phyloP scores from a whole-genome alignment of 306 rosid genomes.

The Cajanus cajan region DNA sequence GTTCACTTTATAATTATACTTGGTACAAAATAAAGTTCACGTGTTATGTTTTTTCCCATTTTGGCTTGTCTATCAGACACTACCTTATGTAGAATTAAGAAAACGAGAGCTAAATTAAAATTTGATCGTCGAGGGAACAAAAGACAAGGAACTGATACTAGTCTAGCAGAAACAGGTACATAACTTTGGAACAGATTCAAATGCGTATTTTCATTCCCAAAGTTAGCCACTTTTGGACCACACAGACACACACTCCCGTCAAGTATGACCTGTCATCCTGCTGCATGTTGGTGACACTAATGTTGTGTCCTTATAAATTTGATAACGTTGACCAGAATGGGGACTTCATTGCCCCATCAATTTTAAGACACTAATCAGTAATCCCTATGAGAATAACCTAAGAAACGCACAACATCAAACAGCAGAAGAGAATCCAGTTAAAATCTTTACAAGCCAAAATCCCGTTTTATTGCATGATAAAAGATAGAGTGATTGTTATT shows the following conservation, averaged over 20 bases:
- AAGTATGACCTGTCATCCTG: not conserved
- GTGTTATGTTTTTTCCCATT: not conserved
- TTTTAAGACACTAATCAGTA: not conserved
- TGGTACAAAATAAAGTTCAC: not conserved
- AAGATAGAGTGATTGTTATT: conserved; percentile 7
- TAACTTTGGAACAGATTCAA: not conserved
- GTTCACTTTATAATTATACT: not conserved
- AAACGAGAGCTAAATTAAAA: not conserved
- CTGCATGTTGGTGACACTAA: not conserved
- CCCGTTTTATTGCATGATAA: conserved; percentile 15
- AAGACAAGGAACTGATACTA: not conserved
- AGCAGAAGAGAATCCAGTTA: not conserved
- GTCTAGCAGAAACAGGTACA: not conserved
- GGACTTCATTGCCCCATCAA: not conserved
- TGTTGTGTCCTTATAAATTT: not conserved
- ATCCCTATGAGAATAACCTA: not conserved
- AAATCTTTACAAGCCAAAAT: conserved; percentile 5
- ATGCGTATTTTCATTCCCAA: not conserved
- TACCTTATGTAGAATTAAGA: not conserved
- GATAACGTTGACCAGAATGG: not conserved
- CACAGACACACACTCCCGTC: not conserved
- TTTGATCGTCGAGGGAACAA: not conserved
- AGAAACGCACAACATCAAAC: conserved; percentile 3
- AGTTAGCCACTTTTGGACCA: not conserved
- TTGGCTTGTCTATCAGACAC: not conserved